These are phyloP conservation scores for Pneumocystis oryctolagi DNA, from an alignment of 1,139 yeast species.

Conservation along the genomic window DNA sequence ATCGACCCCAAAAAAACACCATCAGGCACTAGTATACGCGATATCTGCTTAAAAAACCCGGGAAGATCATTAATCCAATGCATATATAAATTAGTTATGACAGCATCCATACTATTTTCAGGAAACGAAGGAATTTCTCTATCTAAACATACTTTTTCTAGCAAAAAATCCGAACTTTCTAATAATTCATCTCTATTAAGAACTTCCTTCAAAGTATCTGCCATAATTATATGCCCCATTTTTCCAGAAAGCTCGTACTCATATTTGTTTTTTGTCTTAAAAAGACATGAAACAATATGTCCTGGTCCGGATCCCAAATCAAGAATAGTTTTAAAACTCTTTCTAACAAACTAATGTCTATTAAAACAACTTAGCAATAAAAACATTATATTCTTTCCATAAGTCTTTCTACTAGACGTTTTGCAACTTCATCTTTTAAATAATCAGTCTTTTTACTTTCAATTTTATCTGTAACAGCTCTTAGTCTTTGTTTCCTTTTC, in stretches of 20 bases:
- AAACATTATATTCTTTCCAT: conserved; percentile 30
- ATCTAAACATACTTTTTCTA: conserved; percentile 43
- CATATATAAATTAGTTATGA: conserved; percentile 54
- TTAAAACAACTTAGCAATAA: neutral
- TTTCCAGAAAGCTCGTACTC: conserved; percentile 38
- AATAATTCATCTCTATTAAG: conserved; percentile 35
- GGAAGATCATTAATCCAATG: conserved; percentile 86
- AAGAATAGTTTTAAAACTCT: conserved; percentile 44
- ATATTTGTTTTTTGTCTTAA: conserved; percentile 26
- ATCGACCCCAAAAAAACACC: conserved; percentile 74
- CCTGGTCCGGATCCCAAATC: conserved; percentile 71
- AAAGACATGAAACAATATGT: conserved; percentile 32
- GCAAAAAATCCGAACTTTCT: conserved; percentile 26
- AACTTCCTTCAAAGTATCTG: conserved; percentile 45
- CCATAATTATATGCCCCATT: conserved; percentile 46
- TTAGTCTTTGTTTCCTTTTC: conserved; percentile 44
- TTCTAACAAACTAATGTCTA: conserved; percentile 30
- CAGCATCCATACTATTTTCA: conserved; percentile 47
- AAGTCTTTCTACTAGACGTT: conserved; percentile 56
- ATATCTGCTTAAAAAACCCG: conserved; percentile 40
- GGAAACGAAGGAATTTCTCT: conserved; percentile 35
- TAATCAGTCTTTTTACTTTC: conserved; percentile 54
- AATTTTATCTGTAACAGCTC: conserved; percentile 33
- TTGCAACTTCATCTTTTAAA: conserved; percentile 58
- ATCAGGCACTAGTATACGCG: conserved; percentile 57